Conservation (phyloP, 768 basidiomycete species). For the Podaxis mareebaensis region DNA sequence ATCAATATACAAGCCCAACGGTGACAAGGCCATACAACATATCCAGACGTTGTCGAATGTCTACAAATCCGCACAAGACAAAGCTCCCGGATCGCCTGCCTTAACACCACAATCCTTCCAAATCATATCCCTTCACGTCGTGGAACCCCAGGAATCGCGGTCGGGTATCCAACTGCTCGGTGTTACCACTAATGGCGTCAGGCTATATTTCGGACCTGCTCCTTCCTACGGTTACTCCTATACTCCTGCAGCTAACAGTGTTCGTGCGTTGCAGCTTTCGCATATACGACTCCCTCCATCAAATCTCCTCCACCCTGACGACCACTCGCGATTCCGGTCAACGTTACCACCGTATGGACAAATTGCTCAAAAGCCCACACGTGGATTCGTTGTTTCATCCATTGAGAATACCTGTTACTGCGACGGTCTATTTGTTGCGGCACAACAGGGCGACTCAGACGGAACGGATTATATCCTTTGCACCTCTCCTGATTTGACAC, state of each 20-base stretch:
- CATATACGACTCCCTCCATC: conserved; percentile 81
- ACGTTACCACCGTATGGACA: conserved; percentile 51
- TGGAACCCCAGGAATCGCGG: conserved; percentile 68
- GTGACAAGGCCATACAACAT: conserved; percentile 68
- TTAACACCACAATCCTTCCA: conserved; percentile 70
- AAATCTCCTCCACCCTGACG: conserved; percentile 77
- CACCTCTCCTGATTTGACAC: conserved; percentile 72
- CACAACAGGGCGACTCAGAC: conserved; percentile 75
- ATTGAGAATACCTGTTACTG: conserved; percentile 67
- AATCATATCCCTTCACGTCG: conserved; percentile 68
- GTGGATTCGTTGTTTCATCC: conserved; percentile 58
- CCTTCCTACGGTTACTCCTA: conserved; percentile 52
- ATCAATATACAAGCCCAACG: conserved; percentile 61
- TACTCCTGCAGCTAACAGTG: conserved; percentile 32
- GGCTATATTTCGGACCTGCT: conserved; percentile 78
- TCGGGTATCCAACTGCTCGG: conserved; percentile 76
- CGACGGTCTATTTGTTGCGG: conserved; percentile 65
- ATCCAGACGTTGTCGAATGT: conserved; percentile 76
- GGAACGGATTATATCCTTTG: conserved; percentile 77
- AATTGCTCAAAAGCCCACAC: conserved; percentile 42
- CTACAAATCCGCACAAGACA: conserved; percentile 77
- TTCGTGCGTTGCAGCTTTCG: conserved; percentile 59
- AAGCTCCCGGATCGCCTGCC: conserved; percentile 75
- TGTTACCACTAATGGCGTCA: conserved; percentile 77
- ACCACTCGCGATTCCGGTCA: conserved; percentile 54